phyloP scores from a whole-genome alignment of 257 asterid genomes.

The Handroanthus guayacan region DNA sequence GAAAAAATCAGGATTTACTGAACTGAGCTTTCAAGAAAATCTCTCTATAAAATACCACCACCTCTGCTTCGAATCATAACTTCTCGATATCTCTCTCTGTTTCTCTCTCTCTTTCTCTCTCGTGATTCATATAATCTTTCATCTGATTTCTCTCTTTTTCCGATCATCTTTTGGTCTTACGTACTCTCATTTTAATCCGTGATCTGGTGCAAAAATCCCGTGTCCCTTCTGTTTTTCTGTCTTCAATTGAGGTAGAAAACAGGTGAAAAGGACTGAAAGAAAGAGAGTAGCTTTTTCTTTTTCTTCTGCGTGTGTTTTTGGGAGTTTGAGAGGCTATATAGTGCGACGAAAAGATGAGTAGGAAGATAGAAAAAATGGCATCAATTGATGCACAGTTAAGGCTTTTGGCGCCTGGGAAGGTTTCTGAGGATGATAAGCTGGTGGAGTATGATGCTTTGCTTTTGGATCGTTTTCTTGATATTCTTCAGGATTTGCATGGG shows the following conservation, averaged over 20 bases:
- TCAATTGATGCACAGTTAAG: conserved; percentile 96
- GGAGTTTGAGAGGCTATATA: conserved; percentile 32
- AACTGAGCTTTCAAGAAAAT: conserved; percentile 41
- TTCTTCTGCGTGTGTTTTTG: neutral
- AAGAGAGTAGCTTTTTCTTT: conserved; percentile 7
- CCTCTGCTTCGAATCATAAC: conserved; percentile 9
- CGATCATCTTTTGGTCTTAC: conserved; percentile 27
- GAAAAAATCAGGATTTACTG: neutral
- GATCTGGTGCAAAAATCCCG: conserved; percentile 53
- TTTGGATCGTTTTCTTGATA: conserved; percentile 92
- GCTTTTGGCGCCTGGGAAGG: conserved; percentile 88
- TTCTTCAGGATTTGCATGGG: conserved; percentile 94
- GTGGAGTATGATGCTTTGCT: conserved; percentile 96
- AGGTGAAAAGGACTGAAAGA: conserved; percentile 25
- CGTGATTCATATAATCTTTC: conserved; percentile 40
- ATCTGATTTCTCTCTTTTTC: neutral
- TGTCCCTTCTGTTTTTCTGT: conserved; percentile 37
- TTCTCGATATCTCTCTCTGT: neutral
- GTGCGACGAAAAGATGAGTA: conserved; percentile 47
- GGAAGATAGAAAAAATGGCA: conserved; percentile 78
- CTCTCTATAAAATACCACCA: conserved; percentile 33
- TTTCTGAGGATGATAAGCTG: conserved; percentile 94
- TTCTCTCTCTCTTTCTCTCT: conserved; percentile 23
- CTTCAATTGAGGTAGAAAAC: conserved; percentile 28
- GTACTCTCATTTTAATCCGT: conserved; percentile 51